Base-by-base conservation (phyloP, 345 rosid species). In the Diplotaxis tenuifolia region DNA sequence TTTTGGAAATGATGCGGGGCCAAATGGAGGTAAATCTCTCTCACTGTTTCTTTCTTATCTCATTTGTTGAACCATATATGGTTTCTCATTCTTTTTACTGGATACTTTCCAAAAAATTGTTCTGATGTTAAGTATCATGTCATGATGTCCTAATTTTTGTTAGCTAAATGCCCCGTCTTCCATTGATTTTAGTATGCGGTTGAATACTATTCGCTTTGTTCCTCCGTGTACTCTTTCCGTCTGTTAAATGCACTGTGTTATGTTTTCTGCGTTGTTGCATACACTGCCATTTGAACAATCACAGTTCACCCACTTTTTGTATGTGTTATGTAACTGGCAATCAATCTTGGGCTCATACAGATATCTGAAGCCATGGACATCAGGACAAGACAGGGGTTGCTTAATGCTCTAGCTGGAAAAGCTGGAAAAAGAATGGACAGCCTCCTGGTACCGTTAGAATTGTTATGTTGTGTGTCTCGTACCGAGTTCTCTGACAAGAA, bases 401-500 rank as follows among this genome's bases (percentile, higher is more conserved):
- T 95, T 54, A 89, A 86, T 83, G 93, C 96, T 62, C 85, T 92
- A 59, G 79, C 84, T 11, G 96, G 97, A 63, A 95, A 95, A 86
- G 83, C 77, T 66, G 99, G 99, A 23, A 95, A 95, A 81, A 84
- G 97, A 84, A 92, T 95, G 97, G 96, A 92, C 71, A 80, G 93
- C 60, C 78, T 95, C 50, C 72, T 95, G 73, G 78, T 95, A 71
- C 99, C 99, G 47, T 80, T 95, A 87, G 98, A 95, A 76, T 68
- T 92, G 82, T 83, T 95, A 75, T 90, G 91, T 57, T 88, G 96
- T 53, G 86, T 88, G 78, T 92, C 99, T 70, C 94, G 93, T 61
- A 85, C 96, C 28, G 97, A 95, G 80, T 95, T 95, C 84, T 86
- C 99, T 70, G 97, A 95, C 75, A 92, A 92, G 83, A 92, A 92